phyloP scores from a whole-genome alignment of 306 rosid genomes.

The Lablab purpureus region DNA sequence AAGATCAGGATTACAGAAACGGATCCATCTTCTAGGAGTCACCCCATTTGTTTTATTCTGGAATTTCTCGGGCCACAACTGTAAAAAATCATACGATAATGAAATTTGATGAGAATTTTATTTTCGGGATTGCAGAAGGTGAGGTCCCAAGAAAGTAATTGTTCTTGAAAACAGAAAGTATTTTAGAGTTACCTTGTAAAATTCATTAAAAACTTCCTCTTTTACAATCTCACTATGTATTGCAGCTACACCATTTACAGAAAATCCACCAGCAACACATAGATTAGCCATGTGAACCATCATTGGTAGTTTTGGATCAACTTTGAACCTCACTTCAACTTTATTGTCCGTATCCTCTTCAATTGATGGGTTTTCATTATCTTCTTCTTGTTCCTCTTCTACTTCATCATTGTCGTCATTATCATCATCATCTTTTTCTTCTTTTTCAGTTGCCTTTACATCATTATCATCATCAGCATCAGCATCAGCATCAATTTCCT shows the following conservation, averaged over 20 bases:
- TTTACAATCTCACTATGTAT: slow-evolving; percentile 94
- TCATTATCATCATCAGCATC: slow-evolving; percentile 51
- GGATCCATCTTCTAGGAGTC: slow-evolving; percentile 97
- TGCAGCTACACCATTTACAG: slow-evolving; percentile 96
- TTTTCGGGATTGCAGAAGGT: slow-evolving; percentile 25
- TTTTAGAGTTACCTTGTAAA: slow-evolving; percentile 63
- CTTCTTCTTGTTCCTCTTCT: slow-evolving; percentile 26
- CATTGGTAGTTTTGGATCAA: slow-evolving; percentile 68
- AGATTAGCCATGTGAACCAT: slow-evolving; percentile 97
- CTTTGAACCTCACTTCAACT: slow-evolving; percentile 50
- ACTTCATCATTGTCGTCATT: slow-evolving; percentile 23
- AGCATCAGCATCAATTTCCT: slow-evolving; percentile 53
- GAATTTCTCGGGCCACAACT: slow-evolving; percentile 96
- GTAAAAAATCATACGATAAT: slow-evolving; percentile 40
- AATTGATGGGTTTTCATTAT: slow-evolving; percentile 48
- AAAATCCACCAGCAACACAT: slow-evolving; percentile 90
- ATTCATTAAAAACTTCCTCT: slow-evolving; percentile 83
- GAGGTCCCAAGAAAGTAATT: slow-evolving; percentile 20
- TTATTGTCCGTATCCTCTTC: slow-evolving; percentile 43
- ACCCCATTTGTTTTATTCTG: slow-evolving; percentile 98
- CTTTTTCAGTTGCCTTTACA: slow-evolving; percentile 40
- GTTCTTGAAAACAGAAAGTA: slow-evolving; percentile 24
- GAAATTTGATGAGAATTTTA: slow-evolving; percentile 36
- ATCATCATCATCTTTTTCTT: slow-evolving; percentile 24
- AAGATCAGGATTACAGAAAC: slow-evolving; percentile 87